A percentile compares a stretch with the other conserved stretches of the same genome.
Evolutionary conservation across 768 basidiomycete genomes (phyloP).

Genomic region (Boletus rex-veris): DNA sequence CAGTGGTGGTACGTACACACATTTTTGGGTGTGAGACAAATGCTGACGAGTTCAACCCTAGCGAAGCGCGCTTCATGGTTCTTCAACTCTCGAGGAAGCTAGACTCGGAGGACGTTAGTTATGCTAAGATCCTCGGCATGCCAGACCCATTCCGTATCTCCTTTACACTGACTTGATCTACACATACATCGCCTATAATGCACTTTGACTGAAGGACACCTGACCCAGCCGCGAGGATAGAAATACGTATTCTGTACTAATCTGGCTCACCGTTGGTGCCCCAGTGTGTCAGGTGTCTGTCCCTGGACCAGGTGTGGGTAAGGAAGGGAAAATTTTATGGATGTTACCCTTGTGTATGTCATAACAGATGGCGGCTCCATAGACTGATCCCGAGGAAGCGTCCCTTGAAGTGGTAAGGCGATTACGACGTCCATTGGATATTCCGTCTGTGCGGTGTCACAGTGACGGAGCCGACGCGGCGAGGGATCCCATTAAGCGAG

Average conservation of each 20-base stretch:
- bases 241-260: slow-evolving; percentile 26
- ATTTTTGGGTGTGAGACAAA: slow-evolving; percentile 14
- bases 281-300: slow-evolving; percentile 8
- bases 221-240: slow-evolving; percentile 8
- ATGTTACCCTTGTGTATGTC: slow-evolving; percentile 23
- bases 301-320: slow-evolving; percentile 24
- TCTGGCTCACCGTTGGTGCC: slow-evolving; percentile 17
- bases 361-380: slow-evolving; percentile 5
- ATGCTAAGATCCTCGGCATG: slow-evolving; percentile 11
- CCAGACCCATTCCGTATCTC: slow-evolving; percentile 11
- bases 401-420: slow-evolving; percentile 2
- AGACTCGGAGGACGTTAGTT: slow-evolving; percentile 13
- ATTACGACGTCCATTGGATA: slow-evolving; percentile 16
- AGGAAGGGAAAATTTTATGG: slow-evolving; percentile 22
- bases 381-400: slow-evolving; percentile 15
- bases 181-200: slow-evolving; percentile 28
- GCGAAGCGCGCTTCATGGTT: slow-evolving; percentile 94
- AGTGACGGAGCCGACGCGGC: slow-evolving; percentile 20
- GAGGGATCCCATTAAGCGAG: slow-evolving; percentile 11
- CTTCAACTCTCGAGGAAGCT: slow-evolving; percentile 73
- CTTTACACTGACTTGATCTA: slow-evolving; percentile 26
- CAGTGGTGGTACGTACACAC: slow-evolving; percentile 33
- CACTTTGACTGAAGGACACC: slow-evolving; percentile 8
- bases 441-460: not conserved
- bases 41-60: slow-evolving; percentile 36